phyloP scores from a whole-genome alignment of 1,284 basidiomycete genomes.

The Termitomyces sp. region DNA sequence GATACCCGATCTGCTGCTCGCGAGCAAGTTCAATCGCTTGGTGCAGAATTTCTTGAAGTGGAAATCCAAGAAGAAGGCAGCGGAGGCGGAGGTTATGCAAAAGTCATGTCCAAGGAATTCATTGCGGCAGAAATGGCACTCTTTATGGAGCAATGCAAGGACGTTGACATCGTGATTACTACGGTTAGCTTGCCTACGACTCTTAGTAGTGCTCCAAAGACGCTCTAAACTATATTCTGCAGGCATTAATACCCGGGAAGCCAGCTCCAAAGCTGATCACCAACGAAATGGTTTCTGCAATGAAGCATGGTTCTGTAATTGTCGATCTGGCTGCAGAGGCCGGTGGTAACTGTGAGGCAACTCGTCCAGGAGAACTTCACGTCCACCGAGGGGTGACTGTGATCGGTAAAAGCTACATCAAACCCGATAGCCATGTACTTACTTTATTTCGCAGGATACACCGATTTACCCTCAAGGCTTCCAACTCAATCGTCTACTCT shows the following conservation, averaged over 20 bases:
- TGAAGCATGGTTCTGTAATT: slow-evolving; percentile 85
- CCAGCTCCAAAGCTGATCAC: slow-evolving; percentile 81
- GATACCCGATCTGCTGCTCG: slow-evolving; percentile 79
- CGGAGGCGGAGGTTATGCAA: slow-evolving; percentile 81
- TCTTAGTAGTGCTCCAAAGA: background rate
- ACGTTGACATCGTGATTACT: slow-evolving; percentile 83
- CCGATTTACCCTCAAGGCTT: slow-evolving; percentile 76
- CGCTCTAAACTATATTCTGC: background rate
- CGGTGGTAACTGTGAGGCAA: slow-evolving; percentile 80
- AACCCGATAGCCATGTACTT: background rate
- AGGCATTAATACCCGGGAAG: slow-evolving; percentile 80
- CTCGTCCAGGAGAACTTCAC: slow-evolving; percentile 66
- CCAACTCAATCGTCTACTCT: slow-evolving; percentile 83
- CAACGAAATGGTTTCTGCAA: slow-evolving; percentile 76
- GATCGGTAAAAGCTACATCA: slow-evolving; percentile 46
- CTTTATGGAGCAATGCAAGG: slow-evolving; percentile 80
- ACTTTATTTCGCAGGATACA: slow-evolving; percentile 55
- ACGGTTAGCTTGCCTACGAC: slow-evolving; percentile 47
- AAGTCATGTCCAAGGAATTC: slow-evolving; percentile 87
- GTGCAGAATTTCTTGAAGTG: slow-evolving; percentile 83
- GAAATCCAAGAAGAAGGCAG: slow-evolving; percentile 72
- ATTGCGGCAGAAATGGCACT: slow-evolving; percentile 85
- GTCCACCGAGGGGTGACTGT: slow-evolving; percentile 72
- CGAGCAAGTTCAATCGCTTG: slow-evolving; percentile 82
- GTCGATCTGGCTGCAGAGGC: slow-evolving; percentile 83